These are phyloP conservation scores for Globisporangium irregulare DNA, from an alignment of 352 stramenopile species.

Conservation along the genomic window DNA sequence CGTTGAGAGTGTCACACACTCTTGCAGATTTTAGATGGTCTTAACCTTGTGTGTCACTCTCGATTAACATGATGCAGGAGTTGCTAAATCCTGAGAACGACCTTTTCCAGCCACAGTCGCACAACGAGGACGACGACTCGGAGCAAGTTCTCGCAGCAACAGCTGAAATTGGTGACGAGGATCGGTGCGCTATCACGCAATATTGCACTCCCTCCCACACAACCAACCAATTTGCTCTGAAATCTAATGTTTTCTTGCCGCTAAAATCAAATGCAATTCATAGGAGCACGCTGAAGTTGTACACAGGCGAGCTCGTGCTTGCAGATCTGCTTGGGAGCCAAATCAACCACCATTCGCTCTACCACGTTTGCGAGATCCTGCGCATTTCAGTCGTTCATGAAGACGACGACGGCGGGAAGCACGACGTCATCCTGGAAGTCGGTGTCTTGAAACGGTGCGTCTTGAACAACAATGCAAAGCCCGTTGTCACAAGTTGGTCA, in stretches of 20 bases:
- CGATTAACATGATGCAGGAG: conserved; percentile 27
- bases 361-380: conserved; percentile 81
- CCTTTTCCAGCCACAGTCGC: conserved; percentile 41
- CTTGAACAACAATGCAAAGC: background rate
- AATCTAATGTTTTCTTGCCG: background rate
- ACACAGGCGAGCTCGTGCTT: conserved; percentile 73
- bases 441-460: conserved; percentile 62
- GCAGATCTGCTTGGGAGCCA: conserved; percentile 53
- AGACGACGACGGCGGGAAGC: conserved; percentile 25
- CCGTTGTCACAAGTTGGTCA: background rate
- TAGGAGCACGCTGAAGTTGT: conserved; percentile 51
- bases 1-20: background rate
- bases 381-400: conserved; percentile 37
- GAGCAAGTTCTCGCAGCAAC: conserved; percentile 41
- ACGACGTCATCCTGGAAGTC: conserved; percentile 46
- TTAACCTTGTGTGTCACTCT: background rate
- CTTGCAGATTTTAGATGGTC: background rate
- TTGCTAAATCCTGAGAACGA: conserved; percentile 37
- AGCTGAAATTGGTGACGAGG: conserved; percentile 55
- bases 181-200: conserved; percentile 35
- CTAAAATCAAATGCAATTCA: background rate
- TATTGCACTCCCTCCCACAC: background rate
- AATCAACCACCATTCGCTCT: conserved; percentile 73
- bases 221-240: background rate
- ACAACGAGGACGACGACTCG: conserved; percentile 12